phyloP scores from a whole-genome alignment of 2,329 filamentous ascomycete species.

The Cordyceps farinosa region DNA sequence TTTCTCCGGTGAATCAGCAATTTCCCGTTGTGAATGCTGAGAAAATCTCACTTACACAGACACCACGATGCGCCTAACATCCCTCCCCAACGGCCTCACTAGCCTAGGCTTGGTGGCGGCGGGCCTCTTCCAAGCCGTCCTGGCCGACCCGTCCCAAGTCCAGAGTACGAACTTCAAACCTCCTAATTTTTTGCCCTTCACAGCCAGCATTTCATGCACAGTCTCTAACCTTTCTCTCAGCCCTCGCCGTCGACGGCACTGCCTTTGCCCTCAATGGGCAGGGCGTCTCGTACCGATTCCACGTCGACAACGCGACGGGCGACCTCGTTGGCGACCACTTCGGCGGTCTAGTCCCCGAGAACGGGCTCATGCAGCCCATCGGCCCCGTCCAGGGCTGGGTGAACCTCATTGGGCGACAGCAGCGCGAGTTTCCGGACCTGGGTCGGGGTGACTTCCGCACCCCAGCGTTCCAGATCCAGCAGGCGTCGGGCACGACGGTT shows the following conservation, averaged over 20 bases:
- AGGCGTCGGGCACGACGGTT: slow-evolving; percentile 56
- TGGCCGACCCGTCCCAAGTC: slow-evolving; percentile 2
- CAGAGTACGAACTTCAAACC: slow-evolving; percentile 1
- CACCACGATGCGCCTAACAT: slow-evolving; percentile 1
- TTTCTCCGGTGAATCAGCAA: background rate
- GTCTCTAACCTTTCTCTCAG: slow-evolving; percentile 29
- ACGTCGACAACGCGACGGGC: slow-evolving; percentile 52
- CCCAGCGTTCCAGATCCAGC: slow-evolving; percentile 58
- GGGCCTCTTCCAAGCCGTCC: background rate
- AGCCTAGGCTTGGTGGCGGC: background rate
- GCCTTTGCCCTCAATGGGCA: slow-evolving; percentile 56
- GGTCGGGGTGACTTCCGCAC: slow-evolving; percentile 61
- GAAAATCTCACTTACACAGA: slow-evolving; percentile 1
- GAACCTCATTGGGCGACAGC: slow-evolving; percentile 44
- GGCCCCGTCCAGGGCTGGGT: slow-evolving; percentile 49
- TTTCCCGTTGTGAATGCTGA: background rate
- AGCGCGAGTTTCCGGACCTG: slow-evolving; percentile 61
- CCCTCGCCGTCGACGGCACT: slow-evolving; percentile 50
- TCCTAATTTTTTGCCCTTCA: background rate
- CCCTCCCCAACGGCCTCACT: background rate
- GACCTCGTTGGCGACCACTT: slow-evolving; percentile 61
- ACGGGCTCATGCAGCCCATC: slow-evolving; percentile 37
- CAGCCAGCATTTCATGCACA: too few relatives aligned
- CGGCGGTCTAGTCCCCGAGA: slow-evolving; percentile 52
- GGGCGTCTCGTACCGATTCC: slow-evolving; percentile 59